Evolutionary conservation across 768 basidiomycete genomes (phyloP), one percentile per base, ranked within the genome.

Genomic region (Amyloporia xantha): DNA sequence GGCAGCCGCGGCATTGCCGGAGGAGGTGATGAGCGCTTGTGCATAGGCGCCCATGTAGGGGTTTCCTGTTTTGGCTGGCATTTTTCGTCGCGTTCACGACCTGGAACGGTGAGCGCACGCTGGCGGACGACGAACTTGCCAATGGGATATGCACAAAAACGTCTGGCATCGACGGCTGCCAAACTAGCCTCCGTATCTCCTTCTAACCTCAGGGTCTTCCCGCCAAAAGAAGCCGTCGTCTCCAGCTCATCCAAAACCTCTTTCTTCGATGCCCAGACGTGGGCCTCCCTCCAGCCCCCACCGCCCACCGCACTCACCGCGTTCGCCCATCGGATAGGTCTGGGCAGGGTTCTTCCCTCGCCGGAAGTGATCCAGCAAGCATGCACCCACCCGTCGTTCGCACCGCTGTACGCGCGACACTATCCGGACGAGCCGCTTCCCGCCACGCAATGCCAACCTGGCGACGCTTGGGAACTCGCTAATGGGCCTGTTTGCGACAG

Each of bases 401-500:
- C 79, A 44, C 58, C 69, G 37, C 69, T 83, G 45, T 76, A 78
- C 60, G 65, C 74, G 48, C 72, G 76, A 54, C 75, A 82, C 55
- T 71, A 77, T 59, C 82, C 85, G 12, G 61, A 75, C 54, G 71
- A 75, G 35, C 71, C 76, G 21, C 57, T 64, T 15, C 81, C 82
- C 28, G 62, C 71, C 24, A 82, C 83, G 38, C n/a, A 98, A 98
- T 69, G 82, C 74, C 7, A 78, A 86, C 43, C 78, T 95, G 12
- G 75, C 84, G 2, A 65, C 76, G 0, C 68, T 94, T 12, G 94
- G 93, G 35, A 96, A 96, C 71, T 75, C 88, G 0, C 75, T 96
- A 49, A 78, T 96, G 69, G 94, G 94, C 47, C 74, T 96, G 25
- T 93, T 96, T 63, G 86, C 91, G 7, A 68, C 89, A 2, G 94